phyloP scores from a whole-genome alignment of 768 basidiomycete genomes.

The Russula sp. region DNA sequence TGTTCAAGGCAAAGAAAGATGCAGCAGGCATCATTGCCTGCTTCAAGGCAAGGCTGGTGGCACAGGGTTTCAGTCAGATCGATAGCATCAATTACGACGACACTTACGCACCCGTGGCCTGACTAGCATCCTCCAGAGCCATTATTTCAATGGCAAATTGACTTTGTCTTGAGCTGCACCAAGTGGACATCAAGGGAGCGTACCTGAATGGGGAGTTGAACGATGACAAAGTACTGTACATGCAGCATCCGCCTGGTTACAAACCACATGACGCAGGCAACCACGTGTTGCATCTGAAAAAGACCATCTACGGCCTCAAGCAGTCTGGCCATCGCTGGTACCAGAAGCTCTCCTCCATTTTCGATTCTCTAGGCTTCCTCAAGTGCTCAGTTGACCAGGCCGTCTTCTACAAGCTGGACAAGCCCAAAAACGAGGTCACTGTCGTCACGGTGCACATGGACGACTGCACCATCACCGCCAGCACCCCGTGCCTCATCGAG shows the following conservation, averaged over 20 bases:
- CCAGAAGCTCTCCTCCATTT: background rate
- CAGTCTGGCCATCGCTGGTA: background rate
- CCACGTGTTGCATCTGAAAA: no score
- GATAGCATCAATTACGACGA: background rate
- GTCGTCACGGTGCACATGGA: no score
- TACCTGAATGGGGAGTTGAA: background rate
- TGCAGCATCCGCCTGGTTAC: background rate
- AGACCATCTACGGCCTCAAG: background rate
- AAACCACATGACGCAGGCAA: background rate
- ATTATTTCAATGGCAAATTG: background rate
- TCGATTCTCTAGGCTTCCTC: background rate
- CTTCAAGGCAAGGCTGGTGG: constrained; percentile 40
- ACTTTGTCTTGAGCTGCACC: background rate
- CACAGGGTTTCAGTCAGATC: constrained; percentile 39
- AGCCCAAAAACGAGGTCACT: no score
- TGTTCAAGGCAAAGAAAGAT: constrained; percentile 38
- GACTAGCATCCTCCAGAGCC: background rate
- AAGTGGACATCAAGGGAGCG: background rate
- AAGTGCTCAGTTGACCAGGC: background rate
- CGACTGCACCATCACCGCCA: no score
- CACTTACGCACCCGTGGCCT: background rate
- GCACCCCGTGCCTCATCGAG: no score
- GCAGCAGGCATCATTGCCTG: constrained; percentile 31
- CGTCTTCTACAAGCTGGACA: background rate
- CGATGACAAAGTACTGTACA: background rate